phyloP scores from a whole-genome alignment of 176 grass and related monocot species.

The Microstegium vimineum region DNA sequence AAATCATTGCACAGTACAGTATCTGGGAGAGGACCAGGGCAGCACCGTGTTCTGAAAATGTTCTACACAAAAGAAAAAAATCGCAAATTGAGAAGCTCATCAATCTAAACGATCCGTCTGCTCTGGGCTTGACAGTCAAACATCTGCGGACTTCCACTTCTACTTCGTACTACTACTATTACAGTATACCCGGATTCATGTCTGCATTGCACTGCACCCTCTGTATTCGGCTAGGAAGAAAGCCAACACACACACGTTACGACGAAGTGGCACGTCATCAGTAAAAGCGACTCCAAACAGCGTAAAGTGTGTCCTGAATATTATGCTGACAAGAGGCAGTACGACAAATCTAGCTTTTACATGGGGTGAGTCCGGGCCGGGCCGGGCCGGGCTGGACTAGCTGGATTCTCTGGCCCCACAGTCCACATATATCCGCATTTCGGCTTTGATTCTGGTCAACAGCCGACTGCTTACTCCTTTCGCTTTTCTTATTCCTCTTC shows the following conservation, averaged over 20 bases:
- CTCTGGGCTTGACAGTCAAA: not conserved
- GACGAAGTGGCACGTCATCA: not conserved
- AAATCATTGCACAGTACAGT: too few species aligned
- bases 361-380: not conserved
- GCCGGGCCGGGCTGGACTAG: not conserved
- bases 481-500: not conserved
- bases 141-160: too few species aligned
- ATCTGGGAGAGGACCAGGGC: too few species aligned
- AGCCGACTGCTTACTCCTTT: not conserved
- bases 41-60: not conserved
- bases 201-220: not conserved
- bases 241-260: not conserved
- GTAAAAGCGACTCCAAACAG: not conserved
- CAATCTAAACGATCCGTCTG: not conserved
- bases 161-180: not conserved
- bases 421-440: not conserved
- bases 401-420: not conserved
- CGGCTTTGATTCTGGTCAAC: not conserved
- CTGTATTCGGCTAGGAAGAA: too few species aligned
- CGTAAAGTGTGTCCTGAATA: not conserved
- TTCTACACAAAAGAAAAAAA: not conserved
- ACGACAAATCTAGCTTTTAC: slow-evolving; percentile 28
- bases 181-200: too few species aligned
- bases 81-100: not conserved
- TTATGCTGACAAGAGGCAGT: not conserved